phyloP scores from a whole-genome alignment of 2,329 filamentous ascomycete species.

The Pyrenochaeta sp. region DNA sequence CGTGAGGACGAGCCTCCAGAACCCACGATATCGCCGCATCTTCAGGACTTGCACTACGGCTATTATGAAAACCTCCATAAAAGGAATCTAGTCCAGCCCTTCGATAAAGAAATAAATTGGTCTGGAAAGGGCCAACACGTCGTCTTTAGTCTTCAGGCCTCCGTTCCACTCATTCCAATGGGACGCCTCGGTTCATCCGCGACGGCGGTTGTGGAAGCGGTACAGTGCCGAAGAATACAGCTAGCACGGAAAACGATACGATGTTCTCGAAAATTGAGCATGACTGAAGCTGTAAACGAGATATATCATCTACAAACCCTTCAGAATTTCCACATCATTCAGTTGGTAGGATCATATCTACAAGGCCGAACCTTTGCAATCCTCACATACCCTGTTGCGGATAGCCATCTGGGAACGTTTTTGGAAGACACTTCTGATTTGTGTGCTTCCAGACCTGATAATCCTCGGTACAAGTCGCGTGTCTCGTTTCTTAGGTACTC shows the following conservation, averaged over 20 bases:
- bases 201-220: constrained; percentile 18
- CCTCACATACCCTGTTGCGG: constrained; percentile 27
- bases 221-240: constrained; percentile 21
- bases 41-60: background rate
- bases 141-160: constrained; percentile 13
- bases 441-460: too few species aligned
- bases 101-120: constrained; percentile 26
- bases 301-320: constrained; percentile 25
- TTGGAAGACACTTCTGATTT: constrained; percentile 14
- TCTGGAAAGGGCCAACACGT: constrained; percentile 33
- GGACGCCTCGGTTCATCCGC: constrained; percentile 11
- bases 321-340: constrained; percentile 22
- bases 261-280: constrained; percentile 9
- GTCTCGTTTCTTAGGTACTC: background rate
- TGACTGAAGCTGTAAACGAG: constrained; percentile 15
- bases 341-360: constrained; percentile 25
- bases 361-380: constrained; percentile 18
- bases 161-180: constrained; percentile 11
- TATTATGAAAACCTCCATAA: background rate
- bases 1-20: background rate
- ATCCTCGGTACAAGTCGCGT: too few species aligned
- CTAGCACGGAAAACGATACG: constrained; percentile 27
- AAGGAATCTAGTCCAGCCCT: constrained; percentile 3
- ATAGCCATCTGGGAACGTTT: constrained; percentile 17
- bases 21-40: background rate